phyloP scores from a whole-genome alignment of 163 green algal species.

The Scenedesmus sp. region DNA sequence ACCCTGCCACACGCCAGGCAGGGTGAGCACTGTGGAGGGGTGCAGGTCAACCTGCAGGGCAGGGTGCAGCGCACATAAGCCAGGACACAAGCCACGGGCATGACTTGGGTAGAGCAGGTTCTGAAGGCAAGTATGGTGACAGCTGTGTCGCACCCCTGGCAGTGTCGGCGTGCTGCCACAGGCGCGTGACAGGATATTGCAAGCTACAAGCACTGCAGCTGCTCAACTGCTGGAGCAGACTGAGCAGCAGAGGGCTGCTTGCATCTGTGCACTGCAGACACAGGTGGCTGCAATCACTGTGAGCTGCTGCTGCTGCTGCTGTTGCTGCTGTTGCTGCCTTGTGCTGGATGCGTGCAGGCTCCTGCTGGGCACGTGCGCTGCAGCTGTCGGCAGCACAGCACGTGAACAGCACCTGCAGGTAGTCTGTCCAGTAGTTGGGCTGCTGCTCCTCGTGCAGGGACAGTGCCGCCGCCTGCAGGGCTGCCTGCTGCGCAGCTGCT shows the following conservation, averaged over 20 bases:
- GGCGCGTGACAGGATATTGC: neutral
- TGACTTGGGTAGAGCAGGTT: no score
- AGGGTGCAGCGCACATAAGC: neutral
- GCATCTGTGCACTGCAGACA: neutral
- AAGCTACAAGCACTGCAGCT: neutral
- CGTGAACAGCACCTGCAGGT: conserved; percentile 67
- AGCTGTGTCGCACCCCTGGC: no score
- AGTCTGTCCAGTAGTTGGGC: conserved; percentile 78
- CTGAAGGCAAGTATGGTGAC: no score
- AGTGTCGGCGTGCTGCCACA: neutral
- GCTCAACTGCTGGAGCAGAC: neutral
- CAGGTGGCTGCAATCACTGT: no score
- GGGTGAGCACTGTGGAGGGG: conserved; percentile 61
- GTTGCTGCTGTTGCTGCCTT: neutral
- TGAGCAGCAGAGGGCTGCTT: neutral
- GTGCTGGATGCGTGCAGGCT: neutral
- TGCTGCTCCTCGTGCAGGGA: conserved; percentile 55
- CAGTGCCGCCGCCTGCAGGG: conserved; percentile 60
- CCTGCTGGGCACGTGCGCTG: neutral
- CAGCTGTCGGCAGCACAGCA: neutral
- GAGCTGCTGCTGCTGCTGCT: neutral
- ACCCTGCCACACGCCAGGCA: conserved; percentile 74
- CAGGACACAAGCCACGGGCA: neutral
- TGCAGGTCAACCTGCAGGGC: conserved; percentile 63
- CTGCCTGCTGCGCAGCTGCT: conserved; percentile 27